Evolutionary conservation across 495 filamentous ascomycete genomes (phyloP).

Genomic region (Aspergillus campestris): DNA sequence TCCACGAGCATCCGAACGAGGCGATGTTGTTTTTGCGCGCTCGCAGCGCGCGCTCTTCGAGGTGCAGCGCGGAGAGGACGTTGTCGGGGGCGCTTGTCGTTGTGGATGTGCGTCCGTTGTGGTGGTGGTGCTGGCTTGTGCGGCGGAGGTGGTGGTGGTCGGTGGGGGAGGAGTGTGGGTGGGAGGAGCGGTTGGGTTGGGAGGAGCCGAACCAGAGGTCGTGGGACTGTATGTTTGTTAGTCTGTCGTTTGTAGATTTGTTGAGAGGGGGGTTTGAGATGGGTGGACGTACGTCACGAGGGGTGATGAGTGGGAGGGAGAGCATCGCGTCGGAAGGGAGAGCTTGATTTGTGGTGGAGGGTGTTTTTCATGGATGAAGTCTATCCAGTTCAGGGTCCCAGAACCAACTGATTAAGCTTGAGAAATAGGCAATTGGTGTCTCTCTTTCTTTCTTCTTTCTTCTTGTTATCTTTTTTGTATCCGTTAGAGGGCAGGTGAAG

Average conservation of each 20-base stretch:
- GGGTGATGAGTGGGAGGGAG: slow-evolving; percentile 62
- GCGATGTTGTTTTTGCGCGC: slow-evolving; percentile 63
- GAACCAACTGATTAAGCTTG: no score
- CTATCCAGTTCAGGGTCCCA: no score
- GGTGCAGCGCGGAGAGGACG: slow-evolving; percentile 49
- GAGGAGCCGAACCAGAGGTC: slow-evolving; percentile 61
- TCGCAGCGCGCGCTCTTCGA: slow-evolving; percentile 60
- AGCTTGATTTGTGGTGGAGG: no score
- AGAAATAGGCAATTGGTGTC: no score
- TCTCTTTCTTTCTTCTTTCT: no score
- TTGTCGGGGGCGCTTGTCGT: slow-evolving; percentile 21
- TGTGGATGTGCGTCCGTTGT: slow-evolving; percentile 18
- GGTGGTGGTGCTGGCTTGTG: slow-evolving; percentile 13
- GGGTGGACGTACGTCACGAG: slow-evolving; percentile 55
- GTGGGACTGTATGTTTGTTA: slow-evolving; percentile 45
- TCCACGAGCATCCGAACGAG: slow-evolving; percentile 69
- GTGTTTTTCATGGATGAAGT: no score
- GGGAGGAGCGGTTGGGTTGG: slow-evolving; percentile 31
- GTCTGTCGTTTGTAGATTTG: background rate
- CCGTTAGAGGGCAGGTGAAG: no score
- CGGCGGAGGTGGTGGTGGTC: slow-evolving; percentile 21
- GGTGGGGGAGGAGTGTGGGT: slow-evolving; percentile 27
- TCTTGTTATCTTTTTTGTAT: no score
- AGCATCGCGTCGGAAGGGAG: slow-evolving; percentile 46
- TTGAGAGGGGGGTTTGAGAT: background rate